phyloP scores from a whole-genome alignment of 805 yeast species.

The Ogataea minuta region DNA sequence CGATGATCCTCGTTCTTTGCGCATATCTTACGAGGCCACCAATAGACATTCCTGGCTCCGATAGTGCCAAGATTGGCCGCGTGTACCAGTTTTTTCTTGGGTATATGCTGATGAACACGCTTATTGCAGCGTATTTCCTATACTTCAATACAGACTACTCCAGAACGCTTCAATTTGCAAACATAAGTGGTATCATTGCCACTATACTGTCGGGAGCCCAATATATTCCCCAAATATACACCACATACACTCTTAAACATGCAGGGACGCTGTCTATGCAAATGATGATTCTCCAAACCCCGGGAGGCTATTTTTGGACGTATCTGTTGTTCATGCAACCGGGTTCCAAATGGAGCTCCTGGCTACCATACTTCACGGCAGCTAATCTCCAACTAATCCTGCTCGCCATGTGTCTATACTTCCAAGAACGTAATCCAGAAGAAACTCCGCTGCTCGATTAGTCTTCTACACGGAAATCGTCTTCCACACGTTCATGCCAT shows the following conservation, averaged over 20 bases:
- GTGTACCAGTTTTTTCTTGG: constrained; percentile 41
- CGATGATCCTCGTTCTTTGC: constrained; percentile 55
- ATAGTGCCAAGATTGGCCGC: constrained; percentile 40
- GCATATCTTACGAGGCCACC: constrained; percentile 46
- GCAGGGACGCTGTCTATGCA: constrained; percentile 77
- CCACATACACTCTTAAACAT: constrained; percentile 66
- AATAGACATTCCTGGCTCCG: constrained; percentile 43
- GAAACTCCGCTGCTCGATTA: constrained; percentile 3
- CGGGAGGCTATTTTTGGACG: constrained; percentile 84
- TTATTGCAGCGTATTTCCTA: constrained; percentile 36
- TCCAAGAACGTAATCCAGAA: constrained; percentile 8
- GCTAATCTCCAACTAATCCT: constrained; percentile 64
- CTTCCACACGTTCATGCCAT: constrained; percentile 94
- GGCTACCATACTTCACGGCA: constrained; percentile 77
- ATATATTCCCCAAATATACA: constrained; percentile 75
- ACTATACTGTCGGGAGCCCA: constrained; percentile 64
- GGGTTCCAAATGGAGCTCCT: constrained; percentile 82
- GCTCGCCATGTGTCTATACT: constrained; percentile 61
- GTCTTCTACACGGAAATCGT: constrained; percentile 87
- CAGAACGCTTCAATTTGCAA: constrained; percentile 44
- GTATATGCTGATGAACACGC: constrained; percentile 36
- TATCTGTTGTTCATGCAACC: constrained; percentile 66
- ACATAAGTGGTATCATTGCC: constrained; percentile 61
- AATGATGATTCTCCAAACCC: constrained; percentile 85
- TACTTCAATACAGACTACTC: constrained; percentile 15